Evolutionary conservation across 345 rosid species (phyloP).

Genomic region (Sonneratia alba): DNA sequence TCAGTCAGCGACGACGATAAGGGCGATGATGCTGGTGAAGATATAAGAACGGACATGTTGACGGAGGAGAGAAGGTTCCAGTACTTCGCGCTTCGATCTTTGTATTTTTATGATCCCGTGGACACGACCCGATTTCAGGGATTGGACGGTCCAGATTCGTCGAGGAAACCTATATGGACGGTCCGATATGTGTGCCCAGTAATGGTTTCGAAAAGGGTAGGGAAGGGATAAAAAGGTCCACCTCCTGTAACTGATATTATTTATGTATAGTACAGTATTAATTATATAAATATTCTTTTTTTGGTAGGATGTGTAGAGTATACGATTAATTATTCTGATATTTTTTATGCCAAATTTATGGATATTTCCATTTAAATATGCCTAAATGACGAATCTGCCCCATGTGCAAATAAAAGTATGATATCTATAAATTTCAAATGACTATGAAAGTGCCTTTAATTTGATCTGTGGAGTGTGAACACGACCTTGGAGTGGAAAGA

Average conservation of each 20-base stretch:
- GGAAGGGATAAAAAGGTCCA: neutral
- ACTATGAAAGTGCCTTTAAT: neutral
- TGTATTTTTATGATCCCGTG: neutral
- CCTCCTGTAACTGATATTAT: too few species aligned
- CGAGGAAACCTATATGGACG: neutral
- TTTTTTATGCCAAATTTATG: neutral
- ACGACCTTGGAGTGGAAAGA: neutral
- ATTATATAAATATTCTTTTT: too few species aligned
- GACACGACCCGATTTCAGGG: neutral
- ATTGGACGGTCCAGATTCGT: neutral
- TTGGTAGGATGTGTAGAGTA: too few species aligned
- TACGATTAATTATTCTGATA: too few species aligned
- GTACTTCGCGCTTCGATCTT: neutral
- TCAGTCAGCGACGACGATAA: neutral
- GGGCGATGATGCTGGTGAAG: neutral
- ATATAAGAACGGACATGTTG: neutral
- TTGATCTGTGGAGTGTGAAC: neutral
- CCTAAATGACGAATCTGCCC: neutral
- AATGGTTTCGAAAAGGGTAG: neutral
- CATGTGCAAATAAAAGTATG: too few species aligned
- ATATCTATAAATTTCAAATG: too few species aligned
- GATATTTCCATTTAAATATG: too few species aligned
- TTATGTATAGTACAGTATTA: too few species aligned
- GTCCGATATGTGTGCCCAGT: neutral
- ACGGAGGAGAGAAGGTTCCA: neutral